Conservation (phyloP, 192 early-diverging fungal species). For the Chytriomyces hyalinus region DNA sequence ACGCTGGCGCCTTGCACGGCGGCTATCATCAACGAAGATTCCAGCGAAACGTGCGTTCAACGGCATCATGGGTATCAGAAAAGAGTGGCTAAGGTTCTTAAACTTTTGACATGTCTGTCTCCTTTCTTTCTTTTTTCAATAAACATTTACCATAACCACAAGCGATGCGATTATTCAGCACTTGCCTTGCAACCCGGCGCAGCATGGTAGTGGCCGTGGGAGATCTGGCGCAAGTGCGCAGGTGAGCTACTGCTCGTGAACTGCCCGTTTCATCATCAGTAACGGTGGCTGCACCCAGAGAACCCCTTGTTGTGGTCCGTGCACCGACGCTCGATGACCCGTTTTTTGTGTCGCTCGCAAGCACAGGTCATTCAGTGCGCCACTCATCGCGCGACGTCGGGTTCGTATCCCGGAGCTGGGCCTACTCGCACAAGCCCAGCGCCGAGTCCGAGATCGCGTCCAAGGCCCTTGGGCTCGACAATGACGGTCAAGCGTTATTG, state of each 20-base stretch:
- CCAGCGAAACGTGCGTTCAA: too few relatives aligned
- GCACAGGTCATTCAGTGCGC: constrained; percentile 15
- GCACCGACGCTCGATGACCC: background rate
- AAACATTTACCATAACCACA: too few relatives aligned
- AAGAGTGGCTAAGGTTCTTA: too few relatives aligned
- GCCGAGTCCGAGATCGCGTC: background rate
- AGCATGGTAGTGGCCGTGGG: constrained; percentile 31
- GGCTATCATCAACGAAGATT: too few relatives aligned
- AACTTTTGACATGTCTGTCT: too few relatives aligned
- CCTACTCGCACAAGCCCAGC: background rate
- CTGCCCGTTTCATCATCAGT: background rate
- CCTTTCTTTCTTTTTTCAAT: too few relatives aligned
- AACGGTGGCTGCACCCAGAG: background rate
- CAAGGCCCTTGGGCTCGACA: constrained; percentile 26
- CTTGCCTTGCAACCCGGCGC: background rate
- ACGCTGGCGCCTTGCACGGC: too few relatives aligned
- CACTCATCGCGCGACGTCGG: constrained; percentile 5
- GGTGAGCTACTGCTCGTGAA: constrained; percentile 10
- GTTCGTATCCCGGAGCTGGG: constrained; percentile 12
- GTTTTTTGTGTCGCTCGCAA: constrained; percentile 5
- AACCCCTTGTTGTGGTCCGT: constrained; percentile 11
- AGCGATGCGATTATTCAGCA: too few relatives aligned
- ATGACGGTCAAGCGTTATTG: constrained; percentile 22
- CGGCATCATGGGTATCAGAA: too few relatives aligned
- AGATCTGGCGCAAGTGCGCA: constrained; percentile 49